phyloP scores from a whole-genome alignment of 495 filamentous ascomycete genomes.

The Xylaria sp. region DNA sequence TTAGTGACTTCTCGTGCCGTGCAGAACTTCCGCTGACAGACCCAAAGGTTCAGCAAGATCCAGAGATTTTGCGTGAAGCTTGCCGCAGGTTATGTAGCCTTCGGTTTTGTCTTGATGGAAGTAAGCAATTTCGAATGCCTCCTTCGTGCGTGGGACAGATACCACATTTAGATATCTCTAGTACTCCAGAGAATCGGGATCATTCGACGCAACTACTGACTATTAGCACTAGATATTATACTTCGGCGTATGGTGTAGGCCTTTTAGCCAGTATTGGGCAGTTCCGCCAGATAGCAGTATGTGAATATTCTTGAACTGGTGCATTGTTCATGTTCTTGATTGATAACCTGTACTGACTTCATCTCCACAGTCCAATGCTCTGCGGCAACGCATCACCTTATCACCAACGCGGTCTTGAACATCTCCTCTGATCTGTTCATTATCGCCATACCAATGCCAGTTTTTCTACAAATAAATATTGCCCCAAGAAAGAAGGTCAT shows the following conservation, averaged over 20 bases:
- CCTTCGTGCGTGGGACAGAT: background rate
- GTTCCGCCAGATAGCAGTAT: conserved; percentile 50
- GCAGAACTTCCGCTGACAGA: background rate
- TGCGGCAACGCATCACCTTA: conserved; percentile 60
- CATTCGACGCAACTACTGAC: background rate
- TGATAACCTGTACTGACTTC: conserved; percentile 35
- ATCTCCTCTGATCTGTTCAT: conserved; percentile 69
- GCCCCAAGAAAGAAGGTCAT: conserved; percentile 59
- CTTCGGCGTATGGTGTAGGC: conserved; percentile 68
- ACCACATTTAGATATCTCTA: background rate
- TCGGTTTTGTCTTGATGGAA: conserved; percentile 66
- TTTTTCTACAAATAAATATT: conserved; percentile 62
- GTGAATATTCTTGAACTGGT: background rate
- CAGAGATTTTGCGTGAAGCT: conserved; percentile 62
- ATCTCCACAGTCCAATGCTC: conserved; percentile 34
- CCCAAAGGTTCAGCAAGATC: conserved; percentile 38
- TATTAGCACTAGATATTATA: conserved; percentile 52
- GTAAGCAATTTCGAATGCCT: background rate
- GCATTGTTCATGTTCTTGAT: conserved; percentile 37
- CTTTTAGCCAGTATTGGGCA: conserved; percentile 68
- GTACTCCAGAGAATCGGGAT: background rate
- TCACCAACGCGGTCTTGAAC: conserved; percentile 71
- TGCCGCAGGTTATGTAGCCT: conserved; percentile 59
- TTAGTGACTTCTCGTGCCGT: conserved; percentile 29
- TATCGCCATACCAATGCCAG: conserved; percentile 65